A percentile compares a stretch with the other conserved stretches of the same genome.
Conservation (phyloP, 2,329 filamentous ascomycete species). For the Phaeosphaeria sp. region DNA sequence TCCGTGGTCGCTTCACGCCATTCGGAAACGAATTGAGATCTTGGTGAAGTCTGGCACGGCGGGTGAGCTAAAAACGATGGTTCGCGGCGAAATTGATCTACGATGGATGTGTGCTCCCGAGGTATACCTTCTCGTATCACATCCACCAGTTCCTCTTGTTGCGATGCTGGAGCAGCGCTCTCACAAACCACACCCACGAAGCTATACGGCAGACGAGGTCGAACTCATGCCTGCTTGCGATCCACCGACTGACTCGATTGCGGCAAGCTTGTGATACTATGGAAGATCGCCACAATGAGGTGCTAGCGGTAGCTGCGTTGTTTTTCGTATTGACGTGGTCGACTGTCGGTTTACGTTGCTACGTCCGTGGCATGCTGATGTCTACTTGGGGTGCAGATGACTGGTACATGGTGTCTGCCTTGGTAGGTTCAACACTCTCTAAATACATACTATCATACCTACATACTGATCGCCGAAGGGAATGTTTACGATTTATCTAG, state of each 20-base stretch:
- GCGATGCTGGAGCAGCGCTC: background rate
- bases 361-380: slow-evolving; percentile 46
- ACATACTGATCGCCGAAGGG: slow-evolving; percentile 3
- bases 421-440: slow-evolving; percentile 22
- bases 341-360: slow-evolving; percentile 46
- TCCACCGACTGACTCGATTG: background rate
- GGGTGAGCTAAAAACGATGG: background rate
- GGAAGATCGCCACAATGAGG: slow-evolving; percentile 28
- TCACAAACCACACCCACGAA: no score
- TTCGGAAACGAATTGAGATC: background rate
- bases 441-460: background rate
- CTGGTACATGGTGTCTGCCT: slow-evolving; percentile 49
- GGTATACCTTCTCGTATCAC: background rate
- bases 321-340: slow-evolving; percentile 50
- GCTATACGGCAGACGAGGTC: background rate
- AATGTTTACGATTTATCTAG: slow-evolving; percentile 51
- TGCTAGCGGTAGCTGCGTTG: slow-evolving; percentile 40
- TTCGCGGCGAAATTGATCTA: background rate
- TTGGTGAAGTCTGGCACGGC: background rate
- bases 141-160: background rate
- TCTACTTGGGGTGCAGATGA: slow-evolving; percentile 50
- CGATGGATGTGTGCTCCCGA: background rate
- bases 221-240: background rate
- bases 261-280: slow-evolving; percentile 4
- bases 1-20: slow-evolving; percentile 2